Evolutionary conservation across 192 early-diverging fungal genomes (phyloP), one percentile per base, ranked within the genome.

Genomic region (Coemansia aciculifera): DNA sequence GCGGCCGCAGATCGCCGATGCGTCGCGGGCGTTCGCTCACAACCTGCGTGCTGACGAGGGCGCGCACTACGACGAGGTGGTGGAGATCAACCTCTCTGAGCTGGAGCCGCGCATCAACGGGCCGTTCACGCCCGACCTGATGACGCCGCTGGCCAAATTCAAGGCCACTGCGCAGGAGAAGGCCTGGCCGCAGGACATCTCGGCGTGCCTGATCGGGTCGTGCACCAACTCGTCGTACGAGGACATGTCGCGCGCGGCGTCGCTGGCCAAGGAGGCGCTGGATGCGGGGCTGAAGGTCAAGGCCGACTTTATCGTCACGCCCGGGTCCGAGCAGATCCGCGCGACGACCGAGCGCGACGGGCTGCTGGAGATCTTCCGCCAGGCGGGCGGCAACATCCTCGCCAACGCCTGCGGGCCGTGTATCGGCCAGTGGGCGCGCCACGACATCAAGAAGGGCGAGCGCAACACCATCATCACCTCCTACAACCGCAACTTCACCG

Each of bases 171-270:
- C 92, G 67, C 85, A 84, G 68, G 83, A 89, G 78, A 96, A 96
- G 77, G 82, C 87, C 72, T 99, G 97, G 97, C 91, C 91, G 24
- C 68, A 90, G 40, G 79, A 98, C 62, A 91, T 88, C 46, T 93
- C 88, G 21, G 92, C 95, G 38, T 88, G 71, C 67, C 76, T 99
- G 56, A 99, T 99, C 71, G 98, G 98, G 60, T 92, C 90, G 59
- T 99, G 98, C 81, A 99, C 98, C 56, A 99, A 99, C 87, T 93
- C 91, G 60, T 94, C 92, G 61, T 99, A 99, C 80, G 91, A 99
- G 82, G 97, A 99, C 80, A 93, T 99, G 95, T 87, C 87, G 79
- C 93, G 95, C 46, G 89, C 95, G 7, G 94, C 95, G 43, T 92
- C 89, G 43, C 85, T 98, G 38, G 95, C 92, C n/a, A 85, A 89